Base-by-base conservation (phyloP, 176 grass and related monocot genomes). In the Poa annua region DNA sequence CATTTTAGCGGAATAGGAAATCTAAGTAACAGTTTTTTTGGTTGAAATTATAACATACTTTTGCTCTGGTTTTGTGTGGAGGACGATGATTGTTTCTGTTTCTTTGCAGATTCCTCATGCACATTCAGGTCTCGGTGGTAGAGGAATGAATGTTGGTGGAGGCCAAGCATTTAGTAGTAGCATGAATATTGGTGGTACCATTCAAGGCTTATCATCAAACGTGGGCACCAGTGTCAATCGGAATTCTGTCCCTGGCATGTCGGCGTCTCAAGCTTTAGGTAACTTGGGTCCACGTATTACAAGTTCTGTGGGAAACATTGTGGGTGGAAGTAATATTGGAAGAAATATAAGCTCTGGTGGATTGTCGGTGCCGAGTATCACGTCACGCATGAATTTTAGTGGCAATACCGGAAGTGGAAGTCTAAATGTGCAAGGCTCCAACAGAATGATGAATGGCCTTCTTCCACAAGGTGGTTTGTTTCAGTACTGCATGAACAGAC, bases 341-440 rank as follows among this genome's bases (percentile, higher is more conserved):
- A 99, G 96, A 90, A 99, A 83, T 80, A 93, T 99, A 61, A 85
- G 74, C 53, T 92, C 96, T 22, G 93, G 93, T 74, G 93, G 96
- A 21, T 78, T 92, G 71, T 88, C 83, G 14, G 85, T 96, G 54
- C 83, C 96, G 68, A 81, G 85, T 68, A 86, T 96, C 16, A 65
- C 87, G 66, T 92, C 96, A 62, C 85, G 91, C 22, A 89, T 99
- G 75, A 96, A 96, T 86, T 76, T 92, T 66, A 74, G 73, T 82
- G 81, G 89, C 63, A 93, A 90, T 76, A 16, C 88, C 83, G 96
- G 83, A 50, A 87, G 76, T 84, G 93, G 89, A 14, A 85, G 64
- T 83, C 64, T 96, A 62, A 91, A 88, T 83, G 83, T 96, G 51
- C 96, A 94, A 90, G 96, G 89, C 83, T 84, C 93, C 51, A 99